Base-by-base conservation (phyloP, 257 asterid species). In the Solanum acaule region DNA sequence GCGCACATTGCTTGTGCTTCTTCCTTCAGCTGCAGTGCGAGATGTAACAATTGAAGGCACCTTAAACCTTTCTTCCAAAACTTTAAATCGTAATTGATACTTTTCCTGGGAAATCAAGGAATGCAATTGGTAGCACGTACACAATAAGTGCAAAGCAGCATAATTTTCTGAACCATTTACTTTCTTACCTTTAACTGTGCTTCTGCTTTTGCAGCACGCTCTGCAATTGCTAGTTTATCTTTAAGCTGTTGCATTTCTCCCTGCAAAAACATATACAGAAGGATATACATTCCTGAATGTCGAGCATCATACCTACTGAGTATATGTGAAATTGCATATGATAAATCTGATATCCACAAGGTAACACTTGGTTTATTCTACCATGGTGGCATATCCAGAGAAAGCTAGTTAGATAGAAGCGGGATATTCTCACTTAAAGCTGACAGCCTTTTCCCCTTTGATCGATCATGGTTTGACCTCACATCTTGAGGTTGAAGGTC, bases 11-110 rank as follows among this genome's bases (percentile, higher is more conserved):
- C 90, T 88, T 83, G 40, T 65, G 87, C 93, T 92, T 90, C 93
- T 92, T 88, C 91, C 93, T 79, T 85, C 94, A 88, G 96, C 87
- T 70, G 91, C 29, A 86, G 90, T 65, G 88, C 92, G 93, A 61
- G 89, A 73, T 46, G 92, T 25, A 67, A 94, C 59, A 89, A 89
- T 94, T 71, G 95, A 90, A 87, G 91, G 85, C 87, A 91, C 89
- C 93, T 92, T 95, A 67, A 92, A 93, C 88, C 92, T 96, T 92
- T 93, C 98, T 92, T 96, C 98, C 91, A 96, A 92, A 88, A 96
- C 98, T 93, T 95, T 96, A 89, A 95, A 93, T 49, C 99, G 96
- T 46, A 96, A 85, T 40, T 90, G 96, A 92, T 93, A 96, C 87
- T 96, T 96, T 37, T 95, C 99, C 99, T 96, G 87, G 40, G 40